Evolutionary conservation across 306 rosid genomes (phyloP).

Genomic region (Pachyrhizus erosus): DNA sequence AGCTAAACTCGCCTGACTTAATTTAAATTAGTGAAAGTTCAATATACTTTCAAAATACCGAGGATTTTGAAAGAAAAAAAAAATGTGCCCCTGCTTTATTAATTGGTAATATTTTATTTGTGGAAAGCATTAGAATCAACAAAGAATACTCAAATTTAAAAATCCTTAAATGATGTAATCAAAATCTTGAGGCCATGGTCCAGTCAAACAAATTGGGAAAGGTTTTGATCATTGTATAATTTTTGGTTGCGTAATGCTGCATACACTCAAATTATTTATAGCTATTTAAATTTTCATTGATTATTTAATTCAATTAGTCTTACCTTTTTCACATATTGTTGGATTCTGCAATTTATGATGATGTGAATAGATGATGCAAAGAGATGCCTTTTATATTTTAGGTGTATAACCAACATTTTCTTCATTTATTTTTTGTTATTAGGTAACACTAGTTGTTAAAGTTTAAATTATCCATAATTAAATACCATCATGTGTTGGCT

Average conservation of each 20-base stretch:
- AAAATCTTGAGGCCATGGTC: slow-evolving; percentile 2
- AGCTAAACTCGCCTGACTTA: too few relatives aligned
- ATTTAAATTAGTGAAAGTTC: neutral
- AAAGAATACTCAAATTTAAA: neutral
- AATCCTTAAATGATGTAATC: slow-evolving; percentile 4
- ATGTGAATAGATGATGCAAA: neutral
- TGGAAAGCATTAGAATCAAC: too few relatives aligned
- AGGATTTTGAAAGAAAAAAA: neutral
- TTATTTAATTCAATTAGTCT: neutral
- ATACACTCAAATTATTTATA: neutral
- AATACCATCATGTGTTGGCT: slow-evolving; percentile 33
- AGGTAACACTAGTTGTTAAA: neutral
- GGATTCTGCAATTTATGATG: neutral
- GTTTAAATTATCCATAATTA: neutral
- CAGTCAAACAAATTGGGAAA: slow-evolving; percentile 5
- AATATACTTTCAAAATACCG: neutral
- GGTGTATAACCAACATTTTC: neutral
- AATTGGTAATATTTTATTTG: too few relatives aligned
- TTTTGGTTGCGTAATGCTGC: neutral
- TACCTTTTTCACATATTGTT: neutral
- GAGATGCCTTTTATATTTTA: neutral
- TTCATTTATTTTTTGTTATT: neutral
- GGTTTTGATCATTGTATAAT: neutral
- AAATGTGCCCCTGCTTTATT: too few relatives aligned
- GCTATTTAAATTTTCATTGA: neutral